Evolutionary conservation across 805 yeast species (phyloP).

Genomic region (Yarrowia divulgata): DNA sequence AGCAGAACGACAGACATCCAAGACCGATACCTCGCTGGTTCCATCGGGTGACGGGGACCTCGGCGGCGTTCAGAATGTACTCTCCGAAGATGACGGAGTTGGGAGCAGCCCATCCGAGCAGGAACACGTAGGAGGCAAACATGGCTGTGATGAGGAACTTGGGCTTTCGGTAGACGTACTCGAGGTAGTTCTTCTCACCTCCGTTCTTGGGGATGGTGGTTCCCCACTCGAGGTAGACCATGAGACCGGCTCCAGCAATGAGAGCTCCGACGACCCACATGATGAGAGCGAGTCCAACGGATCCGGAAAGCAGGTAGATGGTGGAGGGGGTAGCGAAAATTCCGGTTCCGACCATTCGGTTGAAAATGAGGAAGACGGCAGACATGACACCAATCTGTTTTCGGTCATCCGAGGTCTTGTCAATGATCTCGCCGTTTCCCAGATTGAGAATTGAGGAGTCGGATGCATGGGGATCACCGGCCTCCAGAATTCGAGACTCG

Average conservation of each 20-base stretch:
- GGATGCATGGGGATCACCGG: conserved; percentile 27
- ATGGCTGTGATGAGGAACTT: conserved; percentile 68
- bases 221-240: conserved; percentile 83
- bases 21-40: conserved; percentile 78
- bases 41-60: conserved; percentile 72
- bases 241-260: conserved; percentile 68
- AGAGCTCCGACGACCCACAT: conserved; percentile 79
- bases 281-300: conserved; percentile 73
- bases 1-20: conserved; percentile 74
- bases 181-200: conserved; percentile 84
- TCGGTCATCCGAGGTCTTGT: conserved; percentile 37
- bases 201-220: conserved; percentile 81
- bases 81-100: conserved; percentile 82
- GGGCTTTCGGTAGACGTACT: conserved; percentile 72
- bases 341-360: conserved; percentile 79
- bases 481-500: conserved; percentile 19
- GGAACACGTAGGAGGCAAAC: conserved; percentile 74
- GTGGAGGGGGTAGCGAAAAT: conserved; percentile 74
- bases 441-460: conserved; percentile 32
- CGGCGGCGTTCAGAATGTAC: conserved; percentile 77
- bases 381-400: conserved; percentile 58
- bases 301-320: conserved; percentile 62
- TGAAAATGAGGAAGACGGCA: conserved; percentile 70
- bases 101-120: conserved; percentile 87
- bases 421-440: conserved; percentile 36